Evolutionary conservation across 2,329 filamentous ascomycete species (phyloP).

Genomic region (Monosporascus sp.): DNA sequence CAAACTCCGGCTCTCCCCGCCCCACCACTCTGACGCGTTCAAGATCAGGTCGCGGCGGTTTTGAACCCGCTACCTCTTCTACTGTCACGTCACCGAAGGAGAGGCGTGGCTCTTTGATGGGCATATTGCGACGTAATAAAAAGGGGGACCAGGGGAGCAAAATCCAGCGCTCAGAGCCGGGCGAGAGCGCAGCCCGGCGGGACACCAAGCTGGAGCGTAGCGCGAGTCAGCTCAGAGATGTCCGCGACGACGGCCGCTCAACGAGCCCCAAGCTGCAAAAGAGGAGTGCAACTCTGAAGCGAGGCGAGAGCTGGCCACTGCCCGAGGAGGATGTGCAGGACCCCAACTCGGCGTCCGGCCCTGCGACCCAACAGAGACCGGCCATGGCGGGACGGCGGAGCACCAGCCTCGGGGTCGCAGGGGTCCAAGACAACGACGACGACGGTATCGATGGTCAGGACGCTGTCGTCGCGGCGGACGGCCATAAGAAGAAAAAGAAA

Average conservation of each 20-base stretch:
- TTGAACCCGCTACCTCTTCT: constrained; percentile 10
- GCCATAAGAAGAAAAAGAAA: constrained; percentile 41
- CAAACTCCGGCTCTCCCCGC: constrained; percentile 20
- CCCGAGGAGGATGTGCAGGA: constrained; percentile 23
- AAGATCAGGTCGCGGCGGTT: constrained; percentile 19
- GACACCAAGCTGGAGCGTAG: constrained; percentile 59
- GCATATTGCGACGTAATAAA: constrained; percentile 62
- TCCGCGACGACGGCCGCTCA: constrained; percentile 30
- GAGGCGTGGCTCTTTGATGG: constrained; percentile 44
- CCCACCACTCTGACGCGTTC: constrained; percentile 22
- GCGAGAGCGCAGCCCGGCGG: constrained; percentile 54
- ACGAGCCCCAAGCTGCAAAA: constrained; percentile 41
- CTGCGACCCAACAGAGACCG: constrained; percentile 7
- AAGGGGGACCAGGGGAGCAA: constrained; percentile 41
- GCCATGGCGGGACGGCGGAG: constrained; percentile 16
- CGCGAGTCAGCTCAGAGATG: constrained; percentile 42
- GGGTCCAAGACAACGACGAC: neutral
- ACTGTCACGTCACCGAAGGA: constrained; percentile 27
- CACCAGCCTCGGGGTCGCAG: constrained; percentile 25
- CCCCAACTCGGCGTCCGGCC: constrained; percentile 9
- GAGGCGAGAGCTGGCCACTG: constrained; percentile 45
- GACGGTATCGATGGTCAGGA: constrained; percentile 1
- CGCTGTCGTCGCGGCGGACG: constrained; percentile 25
- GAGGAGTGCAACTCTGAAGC: constrained; percentile 28
- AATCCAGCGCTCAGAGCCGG: constrained; percentile 45